phyloP scores from a whole-genome alignment of 257 asterid species.

The Solanum chiquidenum region DNA sequence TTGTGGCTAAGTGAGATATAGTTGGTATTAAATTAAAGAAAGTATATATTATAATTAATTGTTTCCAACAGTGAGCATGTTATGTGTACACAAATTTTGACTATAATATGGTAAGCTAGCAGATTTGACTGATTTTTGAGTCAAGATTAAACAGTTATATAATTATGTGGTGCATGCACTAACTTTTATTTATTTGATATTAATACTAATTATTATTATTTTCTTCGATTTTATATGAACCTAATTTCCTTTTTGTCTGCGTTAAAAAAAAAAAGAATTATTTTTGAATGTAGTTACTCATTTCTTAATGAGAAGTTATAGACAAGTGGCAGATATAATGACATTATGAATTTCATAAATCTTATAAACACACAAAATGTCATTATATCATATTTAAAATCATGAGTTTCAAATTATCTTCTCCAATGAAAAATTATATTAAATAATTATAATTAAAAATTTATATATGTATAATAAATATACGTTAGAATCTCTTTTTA shows the following conservation, averaged over 20 bases:
- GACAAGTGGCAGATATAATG: not conserved
- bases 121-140: not conserved
- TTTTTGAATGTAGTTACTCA: not conserved
- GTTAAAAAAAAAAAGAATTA: not conserved
- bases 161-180: not conserved
- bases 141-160: not conserved
- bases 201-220: not conserved
- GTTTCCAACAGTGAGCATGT: not conserved
- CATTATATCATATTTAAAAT: no score
- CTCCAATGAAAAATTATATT: no score
- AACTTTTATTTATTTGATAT: not conserved
- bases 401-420: no score
- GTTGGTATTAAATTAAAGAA: not conserved
- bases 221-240: not conserved
- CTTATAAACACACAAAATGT: not conserved
- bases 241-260: not conserved
- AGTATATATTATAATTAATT: not conserved
- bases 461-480: no score
- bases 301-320: not conserved
- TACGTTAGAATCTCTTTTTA: not conserved
- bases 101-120: not conserved
- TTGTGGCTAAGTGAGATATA: not conserved
- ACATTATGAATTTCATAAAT: not conserved
- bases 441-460: no score
- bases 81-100: not conserved